phyloP scores from a whole-genome alignment of 768 basidiomycete species.

The Thelephora aurantiotincta region DNA sequence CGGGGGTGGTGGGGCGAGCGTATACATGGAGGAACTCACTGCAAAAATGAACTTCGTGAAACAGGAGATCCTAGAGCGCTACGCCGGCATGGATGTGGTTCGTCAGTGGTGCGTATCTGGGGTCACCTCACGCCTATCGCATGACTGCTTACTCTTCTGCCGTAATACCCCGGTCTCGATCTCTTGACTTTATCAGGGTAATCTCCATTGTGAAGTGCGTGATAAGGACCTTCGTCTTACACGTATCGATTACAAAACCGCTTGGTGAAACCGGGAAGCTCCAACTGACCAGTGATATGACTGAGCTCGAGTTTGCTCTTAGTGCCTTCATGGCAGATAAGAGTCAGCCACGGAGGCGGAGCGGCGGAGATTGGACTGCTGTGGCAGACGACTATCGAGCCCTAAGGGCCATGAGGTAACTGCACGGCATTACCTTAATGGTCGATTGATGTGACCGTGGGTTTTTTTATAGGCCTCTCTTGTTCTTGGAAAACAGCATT shows the following conservation, averaged over 20 bases:
- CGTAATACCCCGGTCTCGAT: neutral
- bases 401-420: slow-evolving; percentile 76
- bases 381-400: slow-evolving; percentile 82
- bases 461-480: slow-evolving; percentile 46
- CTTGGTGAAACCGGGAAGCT: slow-evolving; percentile 89
- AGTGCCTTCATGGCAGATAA: slow-evolving; percentile 57
- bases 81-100: slow-evolving; percentile 55
- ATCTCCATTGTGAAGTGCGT: slow-evolving; percentile 56
- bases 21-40: slow-evolving; percentile 85
- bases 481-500: slow-evolving; percentile 74
- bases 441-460: neutral
- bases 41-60: slow-evolving; percentile 82
- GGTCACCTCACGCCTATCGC: neutral
- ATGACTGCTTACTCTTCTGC: neutral
- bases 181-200: slow-evolving; percentile 7
- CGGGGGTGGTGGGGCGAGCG: slow-evolving; percentile 51
- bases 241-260: slow-evolving; percentile 87
- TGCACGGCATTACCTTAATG: slow-evolving; percentile 4
- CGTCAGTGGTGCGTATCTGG: slow-evolving; percentile 51
- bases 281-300: slow-evolving; percentile 92
- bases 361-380: slow-evolving; percentile 52
- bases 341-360: slow-evolving; percentile 33
- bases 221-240: slow-evolving; percentile 78
- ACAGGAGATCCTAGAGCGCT: slow-evolving; percentile 57
- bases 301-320: slow-evolving; percentile 86